These are phyloP conservation scores for Areca catechu DNA, from an alignment of 176 grass and related monocot genomes.

Conservation along the genomic window DNA sequence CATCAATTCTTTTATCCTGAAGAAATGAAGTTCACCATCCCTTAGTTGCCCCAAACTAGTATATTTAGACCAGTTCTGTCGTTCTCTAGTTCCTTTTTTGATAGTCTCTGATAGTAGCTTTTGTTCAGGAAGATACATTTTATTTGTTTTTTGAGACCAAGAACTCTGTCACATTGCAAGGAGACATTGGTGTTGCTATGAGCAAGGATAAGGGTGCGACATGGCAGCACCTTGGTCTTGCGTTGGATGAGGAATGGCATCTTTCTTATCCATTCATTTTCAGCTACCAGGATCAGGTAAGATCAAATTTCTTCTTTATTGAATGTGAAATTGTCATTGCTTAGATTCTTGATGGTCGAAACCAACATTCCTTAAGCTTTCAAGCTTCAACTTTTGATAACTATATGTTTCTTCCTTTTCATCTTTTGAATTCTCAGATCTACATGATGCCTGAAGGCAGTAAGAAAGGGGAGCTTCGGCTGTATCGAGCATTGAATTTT, in stretches of 20 bases:
- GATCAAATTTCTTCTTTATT: not conserved
- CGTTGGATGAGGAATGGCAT: constrained; percentile 86
- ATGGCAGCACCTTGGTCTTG: constrained; percentile 67
- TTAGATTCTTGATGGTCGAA: too few species aligned
- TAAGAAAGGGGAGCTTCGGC: constrained; percentile 53
- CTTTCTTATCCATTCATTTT: constrained; percentile 89
- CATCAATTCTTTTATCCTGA: too few species aligned
- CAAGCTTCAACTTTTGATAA: not conserved
- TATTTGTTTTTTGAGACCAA: constrained; percentile 96
- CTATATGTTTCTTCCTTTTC: not conserved
- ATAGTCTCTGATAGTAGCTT: too few species aligned
- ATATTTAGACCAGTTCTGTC: too few species aligned
- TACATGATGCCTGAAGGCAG: constrained; percentile 97
- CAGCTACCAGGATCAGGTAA: constrained; percentile 45
- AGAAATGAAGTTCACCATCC: too few species aligned
- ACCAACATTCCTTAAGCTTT: not conserved
- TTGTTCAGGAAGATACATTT: constrained; percentile 40
- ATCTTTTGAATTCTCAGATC: constrained; percentile 25
- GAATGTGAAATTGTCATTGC: not conserved
- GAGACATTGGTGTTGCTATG: constrained; percentile 78
- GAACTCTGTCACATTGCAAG: constrained; percentile 51
- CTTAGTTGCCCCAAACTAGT: too few species aligned
- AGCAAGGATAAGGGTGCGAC: constrained; percentile 69
- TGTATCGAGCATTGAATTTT: constrained; percentile 65
- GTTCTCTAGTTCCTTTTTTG: not conserved